Evolutionary conservation across 23 red algal species (phyloP), one percentile per base, ranked within the genome.

Genomic region (Gracilaria gracilis): DNA sequence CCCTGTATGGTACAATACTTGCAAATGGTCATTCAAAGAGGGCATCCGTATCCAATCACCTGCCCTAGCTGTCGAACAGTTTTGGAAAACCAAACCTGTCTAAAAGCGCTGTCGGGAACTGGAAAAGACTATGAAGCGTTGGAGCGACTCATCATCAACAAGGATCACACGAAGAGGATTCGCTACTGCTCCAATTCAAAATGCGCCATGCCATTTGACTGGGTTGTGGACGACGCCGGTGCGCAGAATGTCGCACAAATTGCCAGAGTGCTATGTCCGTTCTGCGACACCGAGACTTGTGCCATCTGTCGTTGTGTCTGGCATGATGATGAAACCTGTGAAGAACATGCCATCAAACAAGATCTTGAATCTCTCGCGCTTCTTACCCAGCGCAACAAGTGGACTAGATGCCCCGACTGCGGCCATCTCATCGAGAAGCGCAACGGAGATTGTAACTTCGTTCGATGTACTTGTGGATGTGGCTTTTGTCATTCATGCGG

Each of bases 401-500:
- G 82, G 82, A 69, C 9, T 0, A 36, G 82, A 28, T 86, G 82
- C 34, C 82, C 82, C 14, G 21, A 86, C 16, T 86, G 82, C 24
- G 40, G 61, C 21, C 48, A 46, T 28, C 57, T 86, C 4, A 70
- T 86, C 47, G 82, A 86, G 33, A 69, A 67, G 39, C 82, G 65
- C 51, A 25, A 11, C 21, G 82, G 61, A 2, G 59, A 86, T 54
- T 86, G 82, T 40, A 24, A 9, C 8, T 86, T 86, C 35, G 82
- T 86, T 4, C 35, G 61, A 5, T 86, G 82, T 49, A 66, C 39
- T 6, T 86, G 82, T 71, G 82, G 82, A 16, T 86, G 82, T 50
- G 82, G 82, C 20, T 86, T 86, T 73, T 86, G 82, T 86, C 82
- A 86, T 62, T 67, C 36, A 5, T 86, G 82, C 40, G 82, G 82